Evolutionary conservation across 2,329 filamentous ascomycete genomes (phyloP).

Genomic region (Colletotrichum sp.): DNA sequence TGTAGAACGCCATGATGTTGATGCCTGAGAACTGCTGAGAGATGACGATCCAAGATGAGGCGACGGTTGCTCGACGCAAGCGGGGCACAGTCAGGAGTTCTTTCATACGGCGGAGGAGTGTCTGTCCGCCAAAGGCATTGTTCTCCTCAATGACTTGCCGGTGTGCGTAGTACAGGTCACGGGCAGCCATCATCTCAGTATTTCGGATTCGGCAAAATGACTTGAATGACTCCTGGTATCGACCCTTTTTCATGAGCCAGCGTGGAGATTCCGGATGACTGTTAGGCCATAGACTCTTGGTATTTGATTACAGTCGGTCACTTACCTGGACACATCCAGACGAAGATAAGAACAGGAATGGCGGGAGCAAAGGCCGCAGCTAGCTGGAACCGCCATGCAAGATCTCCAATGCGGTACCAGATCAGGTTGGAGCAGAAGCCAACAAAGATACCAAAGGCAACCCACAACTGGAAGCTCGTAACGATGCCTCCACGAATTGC

Average conservation of each 20-base stretch:
- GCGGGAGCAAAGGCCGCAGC: constrained; percentile 67
- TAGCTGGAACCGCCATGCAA: constrained; percentile 64
- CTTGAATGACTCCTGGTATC: constrained; percentile 64
- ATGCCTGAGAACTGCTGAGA: constrained; percentile 37
- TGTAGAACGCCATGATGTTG: constrained; percentile 56
- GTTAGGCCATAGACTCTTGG: rapidly evolving
- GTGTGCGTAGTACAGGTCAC: constrained; percentile 58
- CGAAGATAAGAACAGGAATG: constrained; percentile 54
- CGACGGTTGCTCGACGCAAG: constrained; percentile 45
- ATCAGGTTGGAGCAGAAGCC: constrained; percentile 66
- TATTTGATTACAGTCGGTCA: rapidly evolving
- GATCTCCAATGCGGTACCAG: constrained; percentile 51
- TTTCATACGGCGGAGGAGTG: constrained; percentile 43
- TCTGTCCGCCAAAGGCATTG: constrained; percentile 39
- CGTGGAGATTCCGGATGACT: constrained; percentile 56
- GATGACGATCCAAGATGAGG: constrained; percentile 33
- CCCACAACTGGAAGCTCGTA: constrained; percentile 76
- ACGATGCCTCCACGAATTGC: constrained; percentile 76
- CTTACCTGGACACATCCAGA: constrained; percentile 62
- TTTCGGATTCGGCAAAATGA: constrained; percentile 57
- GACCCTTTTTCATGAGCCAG: constrained; percentile 69
- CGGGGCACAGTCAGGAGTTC: constrained; percentile 54
- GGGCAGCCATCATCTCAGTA: constrained; percentile 59
- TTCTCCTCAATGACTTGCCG: constrained; percentile 47
- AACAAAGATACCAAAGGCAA: constrained; percentile 55